Evolutionary conservation across 306 rosid genomes (phyloP).

Genomic region (Hippophae rhamnoides): DNA sequence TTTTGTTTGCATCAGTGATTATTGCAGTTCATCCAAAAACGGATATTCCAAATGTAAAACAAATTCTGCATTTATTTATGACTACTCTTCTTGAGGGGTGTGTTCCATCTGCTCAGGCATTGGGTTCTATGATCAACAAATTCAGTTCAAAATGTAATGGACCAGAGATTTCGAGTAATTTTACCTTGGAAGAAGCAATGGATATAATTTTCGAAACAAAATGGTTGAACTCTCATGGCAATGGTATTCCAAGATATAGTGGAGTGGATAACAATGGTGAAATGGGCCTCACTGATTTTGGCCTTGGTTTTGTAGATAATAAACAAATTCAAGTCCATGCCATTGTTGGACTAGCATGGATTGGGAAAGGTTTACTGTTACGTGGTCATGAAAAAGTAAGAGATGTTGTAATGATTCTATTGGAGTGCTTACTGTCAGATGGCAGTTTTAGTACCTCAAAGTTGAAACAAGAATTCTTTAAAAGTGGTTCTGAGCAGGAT

Average conservation of each 20-base stretch:
- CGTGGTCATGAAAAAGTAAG: constrained; percentile 76
- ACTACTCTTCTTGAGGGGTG: constrained; percentile 51
- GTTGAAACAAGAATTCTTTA: constrained; percentile 25
- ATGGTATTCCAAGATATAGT: constrained; percentile 20
- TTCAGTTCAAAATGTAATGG: constrained; percentile 36
- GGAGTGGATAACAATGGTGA: constrained; percentile 30
- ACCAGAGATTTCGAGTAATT: constrained; percentile 28
- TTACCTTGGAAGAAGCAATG: constrained; percentile 68
- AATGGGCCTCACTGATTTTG: constrained; percentile 48
- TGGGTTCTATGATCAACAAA: constrained; percentile 89
- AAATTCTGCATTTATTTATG: constrained; percentile 49
- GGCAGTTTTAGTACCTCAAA: constrained; percentile 25
- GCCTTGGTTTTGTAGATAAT: constrained; percentile 47
- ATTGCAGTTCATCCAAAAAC: constrained; percentile 51
- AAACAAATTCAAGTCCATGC: constrained; percentile 55
- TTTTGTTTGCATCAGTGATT: constrained; percentile 69
- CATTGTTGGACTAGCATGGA: constrained; percentile 83
- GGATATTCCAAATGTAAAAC: constrained; percentile 44
- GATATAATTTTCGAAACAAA: constrained; percentile 51
- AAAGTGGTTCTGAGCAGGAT: constrained; percentile 27
- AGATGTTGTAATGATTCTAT: constrained; percentile 54
- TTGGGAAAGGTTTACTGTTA: constrained; percentile 85
- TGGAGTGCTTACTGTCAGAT: constrained; percentile 49
- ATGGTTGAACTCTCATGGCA: constrained; percentile 23
- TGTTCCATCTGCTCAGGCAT: constrained; percentile 79